These are phyloP conservation scores for Poterioochromonas sp. DNA, from an alignment of 352 stramenopile species.

Conservation along the genomic window DNA sequence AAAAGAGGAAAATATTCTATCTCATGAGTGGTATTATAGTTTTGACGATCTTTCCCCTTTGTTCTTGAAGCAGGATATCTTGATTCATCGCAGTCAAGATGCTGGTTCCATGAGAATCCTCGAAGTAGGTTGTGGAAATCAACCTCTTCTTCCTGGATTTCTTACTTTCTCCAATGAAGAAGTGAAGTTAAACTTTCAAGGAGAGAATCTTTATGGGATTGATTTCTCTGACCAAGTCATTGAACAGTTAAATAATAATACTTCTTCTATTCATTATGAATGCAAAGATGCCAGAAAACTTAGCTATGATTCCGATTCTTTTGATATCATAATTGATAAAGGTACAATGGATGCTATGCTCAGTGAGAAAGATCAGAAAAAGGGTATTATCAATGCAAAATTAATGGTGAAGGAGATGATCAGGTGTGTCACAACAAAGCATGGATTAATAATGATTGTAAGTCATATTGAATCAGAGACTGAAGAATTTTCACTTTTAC, in stretches of 20 bases:
- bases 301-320: background rate
- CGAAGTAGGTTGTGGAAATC: constrained; percentile 14
- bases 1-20: background rate
- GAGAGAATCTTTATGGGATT: background rate
- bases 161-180: too few relatives aligned
- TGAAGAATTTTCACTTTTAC: background rate
- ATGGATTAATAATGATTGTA: background rate
- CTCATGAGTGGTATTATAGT: constrained; percentile 22
- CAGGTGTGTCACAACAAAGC: background rate
- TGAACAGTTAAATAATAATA: background rate
- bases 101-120: background rate
- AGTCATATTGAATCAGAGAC: constrained; percentile 10
- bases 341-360: constrained; percentile 24
- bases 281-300: background rate
- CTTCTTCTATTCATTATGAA: background rate
- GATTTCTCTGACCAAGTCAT: background rate
- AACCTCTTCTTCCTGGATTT: background rate
- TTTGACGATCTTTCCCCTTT: background rate
- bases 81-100: background rate
- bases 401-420: background rate
- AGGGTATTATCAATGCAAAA: background rate
- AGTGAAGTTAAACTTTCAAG: background rate
- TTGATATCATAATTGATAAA: constrained; percentile 19
- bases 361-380: background rate
- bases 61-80: background rate